Evolutionary conservation across 2,329 filamentous ascomycete genomes (phyloP).

Genomic region (Xylariales sp.): DNA sequence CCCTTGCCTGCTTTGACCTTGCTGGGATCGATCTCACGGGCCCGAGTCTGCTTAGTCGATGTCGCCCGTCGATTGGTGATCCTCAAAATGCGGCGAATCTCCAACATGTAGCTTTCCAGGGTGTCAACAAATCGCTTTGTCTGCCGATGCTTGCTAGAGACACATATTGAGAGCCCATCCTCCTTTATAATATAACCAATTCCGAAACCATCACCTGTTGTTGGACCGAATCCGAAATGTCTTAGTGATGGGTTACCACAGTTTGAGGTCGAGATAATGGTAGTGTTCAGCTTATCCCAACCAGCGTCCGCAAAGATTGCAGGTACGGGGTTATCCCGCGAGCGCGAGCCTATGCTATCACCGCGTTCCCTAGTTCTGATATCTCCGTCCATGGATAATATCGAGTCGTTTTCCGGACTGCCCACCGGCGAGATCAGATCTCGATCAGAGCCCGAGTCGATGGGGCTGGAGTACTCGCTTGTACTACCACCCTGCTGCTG

Average conservation of each 20-base stretch:
- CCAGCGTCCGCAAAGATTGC: conserved; percentile 80
- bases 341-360: conserved; percentile 50
- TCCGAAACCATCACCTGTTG: conserved; percentile 88
- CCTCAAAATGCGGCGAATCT: conserved; percentile 79
- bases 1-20: conserved; percentile 36
- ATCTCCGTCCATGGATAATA: conserved; percentile 37
- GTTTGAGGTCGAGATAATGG: conserved; percentile 94
- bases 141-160: conserved; percentile 88
- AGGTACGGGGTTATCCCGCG: conserved; percentile 53
- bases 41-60: conserved; percentile 41
- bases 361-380: conserved; percentile 39
- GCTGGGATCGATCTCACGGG: conserved; percentile 46
- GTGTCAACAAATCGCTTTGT: conserved; percentile 87
- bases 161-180: conserved; percentile 83
- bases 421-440: conserved; percentile 41
- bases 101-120: conserved; percentile 82
- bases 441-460: conserved; percentile 44
- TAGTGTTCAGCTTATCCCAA: conserved; percentile 94
- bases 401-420: conserved; percentile 50
- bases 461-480: conserved; percentile 60
- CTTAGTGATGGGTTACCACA: conserved; percentile 93
- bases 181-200: conserved; percentile 99
- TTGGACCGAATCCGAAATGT: conserved; percentile 95
- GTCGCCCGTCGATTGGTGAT: conserved; percentile 52
- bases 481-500: conserved; percentile 51